Percentiles rank a stretch among this genome's conserved stretches.
These are phyloP conservation scores for Chamaecyparis obtusa DNA, from an alignment of 75 land plant genomes.

Conservation along the genomic window DNA sequence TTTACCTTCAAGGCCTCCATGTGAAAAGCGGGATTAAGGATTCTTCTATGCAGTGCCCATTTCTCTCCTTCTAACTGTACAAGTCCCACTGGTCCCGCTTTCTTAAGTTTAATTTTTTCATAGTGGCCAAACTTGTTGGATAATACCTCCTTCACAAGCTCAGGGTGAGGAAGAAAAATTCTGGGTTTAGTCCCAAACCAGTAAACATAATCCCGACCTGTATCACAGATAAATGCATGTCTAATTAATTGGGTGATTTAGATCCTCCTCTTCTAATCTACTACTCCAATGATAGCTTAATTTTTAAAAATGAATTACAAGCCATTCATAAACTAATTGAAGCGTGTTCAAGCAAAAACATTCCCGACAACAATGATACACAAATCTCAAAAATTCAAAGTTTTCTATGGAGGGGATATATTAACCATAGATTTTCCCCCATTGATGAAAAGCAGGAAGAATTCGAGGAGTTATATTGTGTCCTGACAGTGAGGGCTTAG, in stretches of 20 bases:
- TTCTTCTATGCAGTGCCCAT: conserved; percentile 41
- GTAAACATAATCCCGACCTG: conserved; percentile 14
- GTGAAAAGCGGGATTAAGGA: conserved; percentile 50
- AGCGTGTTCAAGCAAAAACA: neutral
- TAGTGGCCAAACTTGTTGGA: conserved; percentile 23
- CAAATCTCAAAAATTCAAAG: too few species aligned
- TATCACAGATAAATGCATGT: neutral
- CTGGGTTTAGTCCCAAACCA: conserved; percentile 26
- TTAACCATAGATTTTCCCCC: neutral
- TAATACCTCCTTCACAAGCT: conserved; percentile 22
- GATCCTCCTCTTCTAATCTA: neutral
- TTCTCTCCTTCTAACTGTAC: conserved; percentile 31
- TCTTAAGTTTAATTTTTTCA: neutral
- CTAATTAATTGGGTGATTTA: neutral
- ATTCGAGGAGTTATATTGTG: conserved; percentile 30
- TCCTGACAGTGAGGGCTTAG: neutral
- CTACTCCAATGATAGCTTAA: neutral
- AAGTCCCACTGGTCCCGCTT: conserved; percentile 15
- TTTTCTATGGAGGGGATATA: too few species aligned
- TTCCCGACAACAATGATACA: neutral
- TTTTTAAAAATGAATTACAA: too few species aligned
- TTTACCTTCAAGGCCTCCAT: conserved; percentile 47
- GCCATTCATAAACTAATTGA: neutral
- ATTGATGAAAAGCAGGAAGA: conserved; percentile 24
- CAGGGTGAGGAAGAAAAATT: conserved; percentile 13